Evolutionary conservation across 495 filamentous ascomycete genomes (phyloP).

Genomic region (Neurospora intermedia): DNA sequence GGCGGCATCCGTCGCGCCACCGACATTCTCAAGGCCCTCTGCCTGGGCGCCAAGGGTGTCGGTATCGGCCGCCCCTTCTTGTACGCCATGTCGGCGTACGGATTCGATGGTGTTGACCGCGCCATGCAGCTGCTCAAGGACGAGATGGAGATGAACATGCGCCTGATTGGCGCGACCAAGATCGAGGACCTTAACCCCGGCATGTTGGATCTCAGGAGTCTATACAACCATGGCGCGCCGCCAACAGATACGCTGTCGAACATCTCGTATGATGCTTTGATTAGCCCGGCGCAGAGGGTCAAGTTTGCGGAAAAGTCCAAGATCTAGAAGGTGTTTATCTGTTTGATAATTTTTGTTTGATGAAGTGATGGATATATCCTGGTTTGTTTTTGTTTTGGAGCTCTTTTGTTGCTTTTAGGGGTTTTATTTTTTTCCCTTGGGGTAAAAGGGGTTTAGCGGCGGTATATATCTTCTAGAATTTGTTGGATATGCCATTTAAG

Average conservation of each 20-base stretch:
- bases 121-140: conserved; percentile 95
- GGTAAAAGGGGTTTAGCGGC: not conserved
- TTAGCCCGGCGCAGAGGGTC: conserved; percentile 30
- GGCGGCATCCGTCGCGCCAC: conserved; percentile 84
- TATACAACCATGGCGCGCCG: conserved; percentile 57
- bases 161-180: conserved; percentile 67
- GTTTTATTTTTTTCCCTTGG: not conserved
- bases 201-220: conserved; percentile 63
- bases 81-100: conserved; percentile 93
- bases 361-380: not conserved
- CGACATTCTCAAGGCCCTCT: conserved; percentile 93
- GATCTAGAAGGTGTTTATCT: not conserved
- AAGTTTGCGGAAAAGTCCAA: conserved; percentile 3
- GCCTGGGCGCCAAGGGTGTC: conserved; percentile 83
- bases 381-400: too few relatives aligned
- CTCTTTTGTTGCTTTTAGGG: not conserved
- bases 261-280: conserved; percentile 33
- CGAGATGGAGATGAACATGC: conserved; percentile 99
- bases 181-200: conserved; percentile 69
- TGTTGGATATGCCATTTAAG: not conserved
- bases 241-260: conserved; percentile 55
- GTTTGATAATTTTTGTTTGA: not conserved
- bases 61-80: conserved; percentile 93
- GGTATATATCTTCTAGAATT: not conserved
- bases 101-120: conserved; percentile 72